Evolutionary conservation across 2,329 filamentous ascomycete genomes (phyloP).

Genomic region (Fusarium tanahbumbuense): DNA sequence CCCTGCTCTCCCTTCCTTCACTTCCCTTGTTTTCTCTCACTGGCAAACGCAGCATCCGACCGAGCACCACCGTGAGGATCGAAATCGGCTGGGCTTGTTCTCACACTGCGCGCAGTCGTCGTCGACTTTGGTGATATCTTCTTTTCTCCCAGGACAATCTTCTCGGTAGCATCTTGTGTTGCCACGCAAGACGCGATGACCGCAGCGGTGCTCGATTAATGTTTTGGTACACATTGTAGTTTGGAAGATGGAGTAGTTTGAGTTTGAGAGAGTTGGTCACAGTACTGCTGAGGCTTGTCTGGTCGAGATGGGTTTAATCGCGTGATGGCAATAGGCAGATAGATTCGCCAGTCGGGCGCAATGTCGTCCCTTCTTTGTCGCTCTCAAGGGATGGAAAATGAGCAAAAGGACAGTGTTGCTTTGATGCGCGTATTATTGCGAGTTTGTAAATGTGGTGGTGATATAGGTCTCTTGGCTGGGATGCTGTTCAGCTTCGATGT

Average conservation of each 20-base stretch:
- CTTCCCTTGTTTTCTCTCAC: slow-evolving; percentile 23
- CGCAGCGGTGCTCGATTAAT: slow-evolving; percentile 52
- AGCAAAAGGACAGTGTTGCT: slow-evolving; percentile 8
- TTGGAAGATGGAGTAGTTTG: background rate
- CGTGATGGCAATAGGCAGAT: background rate
- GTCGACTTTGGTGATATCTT: slow-evolving; percentile 47
- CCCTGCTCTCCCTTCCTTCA: background rate
- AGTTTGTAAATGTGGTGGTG: background rate
- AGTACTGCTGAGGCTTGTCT: background rate
- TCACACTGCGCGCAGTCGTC: slow-evolving; percentile 54
- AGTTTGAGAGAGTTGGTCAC: background rate
- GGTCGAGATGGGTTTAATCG: background rate
- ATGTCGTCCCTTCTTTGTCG: background rate
- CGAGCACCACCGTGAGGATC: slow-evolving; percentile 54
- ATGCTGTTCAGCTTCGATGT: background rate
- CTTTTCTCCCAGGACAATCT: slow-evolving; percentile 48
- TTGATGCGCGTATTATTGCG: slow-evolving; percentile 6
- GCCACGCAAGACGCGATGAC: slow-evolving; percentile 52
- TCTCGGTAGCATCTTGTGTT: slow-evolving; percentile 52
- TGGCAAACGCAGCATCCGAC: slow-evolving; percentile 50
- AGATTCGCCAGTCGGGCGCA: background rate
- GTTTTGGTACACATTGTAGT: slow-evolving; percentile 51
- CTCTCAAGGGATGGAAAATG: background rate
- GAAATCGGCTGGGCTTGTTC: slow-evolving; percentile 41
- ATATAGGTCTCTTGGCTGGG: slow-evolving; percentile 18